Conservation (phyloP, 805 yeast genomes). For the Sugiyamaella qingdaonensis region DNA sequence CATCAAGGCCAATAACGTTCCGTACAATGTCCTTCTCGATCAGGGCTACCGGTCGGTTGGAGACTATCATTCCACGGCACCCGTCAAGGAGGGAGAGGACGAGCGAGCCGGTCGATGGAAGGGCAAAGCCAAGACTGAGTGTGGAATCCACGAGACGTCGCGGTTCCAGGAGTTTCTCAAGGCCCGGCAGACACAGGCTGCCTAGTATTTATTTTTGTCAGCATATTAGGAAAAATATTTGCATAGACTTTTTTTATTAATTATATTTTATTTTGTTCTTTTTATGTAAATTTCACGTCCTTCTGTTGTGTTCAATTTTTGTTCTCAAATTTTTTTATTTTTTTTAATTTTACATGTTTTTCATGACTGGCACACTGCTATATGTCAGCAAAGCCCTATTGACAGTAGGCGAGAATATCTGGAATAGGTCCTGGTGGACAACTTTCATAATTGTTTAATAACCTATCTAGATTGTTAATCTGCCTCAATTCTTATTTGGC, state of each 20-base stretch:
- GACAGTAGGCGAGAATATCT: too few species aligned
- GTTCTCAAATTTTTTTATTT: too few species aligned
- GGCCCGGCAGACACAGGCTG: not conserved
- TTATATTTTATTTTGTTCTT: too few species aligned
- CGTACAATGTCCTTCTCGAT: constrained; percentile 79
- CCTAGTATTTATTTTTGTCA: constrained; percentile 5
- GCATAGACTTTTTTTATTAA: not conserved
- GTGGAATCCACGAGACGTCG: constrained; percentile 86
- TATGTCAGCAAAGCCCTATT: too few species aligned
- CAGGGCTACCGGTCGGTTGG: constrained; percentile 89
- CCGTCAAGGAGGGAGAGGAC: constrained; percentile 87
- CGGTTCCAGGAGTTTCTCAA: constrained; percentile 56
- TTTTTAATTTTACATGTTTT: too few species aligned
- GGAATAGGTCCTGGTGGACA: too few species aligned
- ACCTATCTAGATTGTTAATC: too few species aligned
- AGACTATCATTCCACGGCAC: constrained; percentile 91
- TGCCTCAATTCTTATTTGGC: too few species aligned
- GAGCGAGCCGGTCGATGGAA: constrained; percentile 98
- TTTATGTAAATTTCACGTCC: too few species aligned
- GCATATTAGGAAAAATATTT: not conserved
- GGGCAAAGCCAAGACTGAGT: constrained; percentile 87
- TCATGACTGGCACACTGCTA: too few species aligned
- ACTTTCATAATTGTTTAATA: too few species aligned
- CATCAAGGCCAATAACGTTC: constrained; percentile 66
- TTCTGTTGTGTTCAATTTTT: too few species aligned